Evolutionary conservation across 2,329 filamentous ascomycete genomes (phyloP).

Genomic region (Neonectria sp.): DNA sequence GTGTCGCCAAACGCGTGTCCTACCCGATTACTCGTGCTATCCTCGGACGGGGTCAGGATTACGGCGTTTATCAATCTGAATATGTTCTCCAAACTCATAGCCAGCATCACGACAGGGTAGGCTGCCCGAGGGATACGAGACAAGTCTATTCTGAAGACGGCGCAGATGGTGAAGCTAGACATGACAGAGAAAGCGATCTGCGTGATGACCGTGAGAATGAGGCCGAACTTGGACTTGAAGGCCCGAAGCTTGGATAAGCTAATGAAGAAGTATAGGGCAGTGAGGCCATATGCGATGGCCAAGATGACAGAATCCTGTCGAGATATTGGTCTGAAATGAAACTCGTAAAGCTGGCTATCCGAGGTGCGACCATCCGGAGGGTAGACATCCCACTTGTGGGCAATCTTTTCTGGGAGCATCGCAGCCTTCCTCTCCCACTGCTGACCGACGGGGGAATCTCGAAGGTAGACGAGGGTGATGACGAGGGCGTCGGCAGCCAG

Average conservation of each 20-base stretch:
- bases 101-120: slow-evolving; percentile 83
- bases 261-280: slow-evolving; percentile 75
- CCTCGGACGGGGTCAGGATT: slow-evolving; percentile 78
- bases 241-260: slow-evolving; percentile 79
- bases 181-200: slow-evolving; percentile 82
- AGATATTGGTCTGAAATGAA: slow-evolving; percentile 83
- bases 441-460: slow-evolving; percentile 74
- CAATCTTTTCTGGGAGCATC: slow-evolving; percentile 64
- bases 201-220: slow-evolving; percentile 78
- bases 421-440: slow-evolving; percentile 76
- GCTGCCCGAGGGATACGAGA: slow-evolving; percentile 81
- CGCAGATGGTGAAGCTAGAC: slow-evolving; percentile 86
- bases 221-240: slow-evolving; percentile 81
- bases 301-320: slow-evolving; percentile 75
- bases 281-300: slow-evolving; percentile 75
- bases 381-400: slow-evolving; percentile 75
- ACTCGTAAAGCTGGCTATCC: slow-evolving; percentile 79
- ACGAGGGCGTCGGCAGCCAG: slow-evolving; percentile 84
- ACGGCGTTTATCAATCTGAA: slow-evolving; percentile 85
- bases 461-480: slow-evolving; percentile 80
- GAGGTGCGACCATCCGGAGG: slow-evolving; percentile 69
- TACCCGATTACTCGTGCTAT: slow-evolving; percentile 78
- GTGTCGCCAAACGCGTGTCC: slow-evolving; percentile 82
- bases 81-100: slow-evolving; percentile 85
- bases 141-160: slow-evolving; percentile 81